Conservation (phyloP, 2,329 filamentous ascomycete species). For the Chalaropsis ovoidea region DNA sequence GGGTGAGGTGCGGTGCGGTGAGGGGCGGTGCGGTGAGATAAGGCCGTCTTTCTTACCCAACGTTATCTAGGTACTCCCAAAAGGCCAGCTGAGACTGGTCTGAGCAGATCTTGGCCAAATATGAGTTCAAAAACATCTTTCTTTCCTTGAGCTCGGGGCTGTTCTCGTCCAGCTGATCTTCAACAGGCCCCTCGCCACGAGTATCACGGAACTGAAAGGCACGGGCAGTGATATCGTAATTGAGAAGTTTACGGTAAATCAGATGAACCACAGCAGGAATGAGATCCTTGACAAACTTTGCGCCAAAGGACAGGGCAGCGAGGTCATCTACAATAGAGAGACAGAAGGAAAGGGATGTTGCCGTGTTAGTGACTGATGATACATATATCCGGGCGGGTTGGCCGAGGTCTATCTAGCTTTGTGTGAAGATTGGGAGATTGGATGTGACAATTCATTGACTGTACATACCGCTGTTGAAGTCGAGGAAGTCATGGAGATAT, state of each 20-base stretch:
- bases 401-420: not conserved
- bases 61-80: slow-evolving; percentile 77
- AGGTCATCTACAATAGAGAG: slow-evolving; percentile 54
- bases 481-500: slow-evolving; percentile 66
- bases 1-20: too few relatives aligned
- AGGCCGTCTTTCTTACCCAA: slow-evolving; percentile 45
- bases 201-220: slow-evolving; percentile 57
- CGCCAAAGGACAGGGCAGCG: slow-evolving; percentile 56
- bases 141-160: slow-evolving; percentile 65
- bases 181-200: slow-evolving; percentile 56
- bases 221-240: slow-evolving; percentile 71
- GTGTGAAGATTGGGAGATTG: too few relatives aligned
- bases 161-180: slow-evolving; percentile 53
- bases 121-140: slow-evolving; percentile 69
- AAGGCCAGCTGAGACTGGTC: slow-evolving; percentile 67
- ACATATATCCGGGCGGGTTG: not conserved
- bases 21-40: too few relatives aligned
- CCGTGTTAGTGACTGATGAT: not conserved
- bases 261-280: slow-evolving; percentile 77
- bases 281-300: slow-evolving; percentile 70
- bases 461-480: slow-evolving; percentile 57
- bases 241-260: slow-evolving; percentile 70
- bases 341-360: not conserved
- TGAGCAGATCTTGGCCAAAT: slow-evolving; percentile 62
- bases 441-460: not conserved